A percentile compares a stretch with the other conserved stretches of the same genome.
Conservation (phyloP, 345 rosid species). For the Pistacia integerrima region DNA sequence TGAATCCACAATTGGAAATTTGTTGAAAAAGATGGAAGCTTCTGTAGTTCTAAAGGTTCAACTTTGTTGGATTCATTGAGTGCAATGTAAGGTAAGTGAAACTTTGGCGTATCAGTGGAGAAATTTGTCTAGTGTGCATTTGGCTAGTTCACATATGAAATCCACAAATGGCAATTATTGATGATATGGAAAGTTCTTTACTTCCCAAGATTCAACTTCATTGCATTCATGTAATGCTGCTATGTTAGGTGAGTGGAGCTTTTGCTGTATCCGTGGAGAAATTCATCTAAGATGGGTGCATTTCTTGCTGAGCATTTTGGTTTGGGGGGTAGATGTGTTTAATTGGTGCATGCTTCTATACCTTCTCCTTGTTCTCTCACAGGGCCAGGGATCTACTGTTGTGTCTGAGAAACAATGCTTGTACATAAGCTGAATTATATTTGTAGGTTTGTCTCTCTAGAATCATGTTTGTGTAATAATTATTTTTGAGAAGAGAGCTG, state of each 20-base stretch:
- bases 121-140: neutral
- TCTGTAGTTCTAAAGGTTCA: neutral
- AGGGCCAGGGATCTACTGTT: neutral
- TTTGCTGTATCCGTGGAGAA: neutral
- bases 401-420: neutral
- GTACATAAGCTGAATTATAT: neutral
- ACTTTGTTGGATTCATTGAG: neutral
- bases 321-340: neutral
- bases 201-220: neutral
- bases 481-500: neutral
- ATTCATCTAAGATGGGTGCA: neutral
- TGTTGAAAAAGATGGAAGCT: neutral
- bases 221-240: neutral
- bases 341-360: neutral
- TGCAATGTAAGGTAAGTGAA: neutral
- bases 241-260: slow-evolving; percentile 1
- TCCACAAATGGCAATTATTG: neutral
- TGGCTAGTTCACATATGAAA: neutral
- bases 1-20: neutral
- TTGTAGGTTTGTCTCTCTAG: neutral
- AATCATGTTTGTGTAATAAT: neutral
- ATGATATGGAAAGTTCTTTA: neutral
- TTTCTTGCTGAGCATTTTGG: neutral
- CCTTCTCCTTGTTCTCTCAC: neutral
- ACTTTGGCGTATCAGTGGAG: neutral